phyloP scores from a whole-genome alignment of 1,284 basidiomycete species.

The Leccinum angustisporum region DNA sequence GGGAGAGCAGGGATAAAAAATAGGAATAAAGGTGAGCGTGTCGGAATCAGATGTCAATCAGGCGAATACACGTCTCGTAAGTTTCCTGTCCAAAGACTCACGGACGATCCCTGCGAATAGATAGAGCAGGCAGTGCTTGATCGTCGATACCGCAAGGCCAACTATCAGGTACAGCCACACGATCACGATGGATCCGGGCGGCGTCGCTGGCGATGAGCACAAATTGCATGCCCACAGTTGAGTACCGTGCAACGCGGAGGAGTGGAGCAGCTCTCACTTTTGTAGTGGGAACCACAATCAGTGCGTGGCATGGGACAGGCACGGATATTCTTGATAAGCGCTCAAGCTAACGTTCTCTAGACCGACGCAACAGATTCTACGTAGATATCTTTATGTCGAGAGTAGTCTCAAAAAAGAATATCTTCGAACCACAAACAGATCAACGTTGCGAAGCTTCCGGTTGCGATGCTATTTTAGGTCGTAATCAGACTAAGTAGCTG shows the following conservation, averaged over 20 bases:
- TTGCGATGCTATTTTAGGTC: too few relatives aligned
- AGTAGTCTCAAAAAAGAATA: too few relatives aligned
- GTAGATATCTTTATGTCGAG: too few relatives aligned
- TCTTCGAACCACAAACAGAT: too few relatives aligned
- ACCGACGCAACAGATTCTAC: too few relatives aligned
- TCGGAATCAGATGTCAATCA: not conserved
- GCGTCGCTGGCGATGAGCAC: not conserved
- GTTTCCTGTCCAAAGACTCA: not conserved
- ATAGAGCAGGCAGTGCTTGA: constrained; percentile 10
- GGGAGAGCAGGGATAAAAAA: constrained; percentile 13
- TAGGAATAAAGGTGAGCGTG: not conserved
- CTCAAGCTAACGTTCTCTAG: too few relatives aligned
- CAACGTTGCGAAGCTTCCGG: too few relatives aligned
- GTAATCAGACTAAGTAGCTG: too few relatives aligned
- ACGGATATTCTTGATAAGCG: constrained; percentile 4
- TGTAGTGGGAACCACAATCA: not conserved
- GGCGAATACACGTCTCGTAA: constrained; percentile 17
- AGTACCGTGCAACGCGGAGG: not conserved
- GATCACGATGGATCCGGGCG: not conserved
- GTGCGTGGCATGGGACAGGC: constrained; percentile 15
- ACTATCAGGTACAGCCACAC: not conserved
- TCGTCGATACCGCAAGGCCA: constrained; percentile 16
- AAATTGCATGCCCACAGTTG: not conserved
- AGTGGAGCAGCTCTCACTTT: not conserved
- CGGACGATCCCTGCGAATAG: constrained; percentile 13